phyloP scores from a whole-genome alignment of 2,329 filamentous ascomycete species.

The Xenoacremonium recifei region DNA sequence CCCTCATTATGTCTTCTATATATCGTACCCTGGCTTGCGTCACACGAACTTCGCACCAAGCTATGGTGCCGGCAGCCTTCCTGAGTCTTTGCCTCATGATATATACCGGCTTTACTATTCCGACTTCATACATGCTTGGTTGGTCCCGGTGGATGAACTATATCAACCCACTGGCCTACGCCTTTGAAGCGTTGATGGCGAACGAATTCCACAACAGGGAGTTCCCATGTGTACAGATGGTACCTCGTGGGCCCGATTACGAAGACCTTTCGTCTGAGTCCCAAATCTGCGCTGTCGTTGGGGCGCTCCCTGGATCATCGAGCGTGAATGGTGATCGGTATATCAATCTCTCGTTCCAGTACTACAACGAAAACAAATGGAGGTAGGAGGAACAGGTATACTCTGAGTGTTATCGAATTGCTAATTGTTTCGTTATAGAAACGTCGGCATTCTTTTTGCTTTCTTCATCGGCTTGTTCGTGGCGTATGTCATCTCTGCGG shows the following conservation, averaged over 20 bases:
- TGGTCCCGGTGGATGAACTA: slow-evolving; percentile 61
- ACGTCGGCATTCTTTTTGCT: slow-evolving; percentile 65
- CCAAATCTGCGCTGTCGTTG: slow-evolving; percentile 53
- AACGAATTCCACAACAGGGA: slow-evolving; percentile 43
- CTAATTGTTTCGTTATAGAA: slow-evolving; percentile 36
- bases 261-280: slow-evolving; percentile 41
- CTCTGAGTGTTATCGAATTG: background rate
- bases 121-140: slow-evolving; percentile 24
- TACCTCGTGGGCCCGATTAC: slow-evolving; percentile 35
- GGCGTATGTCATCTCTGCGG: slow-evolving; percentile 61
- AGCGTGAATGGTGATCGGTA: slow-evolving; percentile 61
- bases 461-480: slow-evolving; percentile 64
- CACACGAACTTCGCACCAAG: slow-evolving; percentile 27
- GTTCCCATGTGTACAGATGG: slow-evolving; percentile 53
- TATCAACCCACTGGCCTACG: slow-evolving; percentile 61
- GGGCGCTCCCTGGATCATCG: slow-evolving; percentile 50
- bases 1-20: slow-evolving; percentile 28
- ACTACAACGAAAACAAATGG: slow-evolving; percentile 59
- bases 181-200: slow-evolving; percentile 24
- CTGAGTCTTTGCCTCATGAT: slow-evolving; percentile 53
- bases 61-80: slow-evolving; percentile 51
- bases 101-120: slow-evolving; percentile 34
- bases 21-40: slow-evolving; percentile 29
- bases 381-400: slow-evolving; percentile 7
- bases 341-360: slow-evolving; percentile 54